Evolutionary conservation across 768 basidiomycete species (phyloP), one percentile per base, ranked within the genome.

Genomic region (Panellus pusillus): DNA sequence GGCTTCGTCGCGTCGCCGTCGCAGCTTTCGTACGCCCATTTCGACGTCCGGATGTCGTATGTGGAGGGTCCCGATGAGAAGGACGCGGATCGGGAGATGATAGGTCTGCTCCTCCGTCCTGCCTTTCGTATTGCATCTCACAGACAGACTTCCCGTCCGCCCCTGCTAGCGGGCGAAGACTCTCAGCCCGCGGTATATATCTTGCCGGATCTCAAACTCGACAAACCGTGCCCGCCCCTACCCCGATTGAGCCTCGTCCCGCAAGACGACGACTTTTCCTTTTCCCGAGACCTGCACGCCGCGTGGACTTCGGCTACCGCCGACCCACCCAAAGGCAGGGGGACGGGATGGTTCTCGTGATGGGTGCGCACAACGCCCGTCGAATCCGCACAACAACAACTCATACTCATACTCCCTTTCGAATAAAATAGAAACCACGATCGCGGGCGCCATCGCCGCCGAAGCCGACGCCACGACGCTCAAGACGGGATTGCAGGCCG

Each of bases 301-400:
- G 58, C 58, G 17, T 60, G 58, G 58, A 19, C 31, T 0, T 52
- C 54, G 9, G 58, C 58, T 12, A 45, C 39, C 14, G 55, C 54
- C 17, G 54, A 44, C 41, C 58, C 58, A 9, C 48, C 52, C n/a
- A 14, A 17, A 4, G 47, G 50, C 41, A 60, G 38, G 50, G 17
- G 6, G 58, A 60, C 43, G 55, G 55, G 35, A 36, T 47, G 4
- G 49, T 60, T 9, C 39, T 42, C 14, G 37, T 17, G 18, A 6
- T 54, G 20, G 52, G 52, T 54, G 46, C 17, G 31, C 19, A 36
- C n/a, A n/a, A n/a, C n/a, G n/a, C n/a, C n/a, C n/a, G n/a, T n/a
- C n/a, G n/a, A 24, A 7, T 29, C 11, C 2, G 17, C n/a, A n/a
- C n/a, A n/a, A 24, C 24, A 24, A 24, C 24, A 1, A 9, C 14